A percentile compares a stretch with the other conserved stretches of the same genome.
These are phyloP conservation scores for Annulohypoxylon moriforme DNA, from an alignment of 495 filamentous ascomycete species.

Conservation along the genomic window DNA sequence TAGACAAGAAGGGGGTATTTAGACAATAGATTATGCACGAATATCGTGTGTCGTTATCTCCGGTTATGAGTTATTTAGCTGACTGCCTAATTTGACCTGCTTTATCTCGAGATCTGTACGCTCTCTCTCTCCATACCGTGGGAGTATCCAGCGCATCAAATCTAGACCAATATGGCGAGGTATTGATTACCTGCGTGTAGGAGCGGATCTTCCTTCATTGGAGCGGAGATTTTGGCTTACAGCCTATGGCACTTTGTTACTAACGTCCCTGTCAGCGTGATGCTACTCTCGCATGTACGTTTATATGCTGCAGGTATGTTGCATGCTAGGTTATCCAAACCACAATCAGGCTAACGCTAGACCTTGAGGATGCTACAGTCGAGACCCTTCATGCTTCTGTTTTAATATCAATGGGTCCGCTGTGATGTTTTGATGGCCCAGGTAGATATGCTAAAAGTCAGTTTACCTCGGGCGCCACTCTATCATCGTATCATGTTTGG, in stretches of 20 bases:
- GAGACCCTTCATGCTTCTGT: neutral
- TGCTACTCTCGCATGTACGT: neutral
- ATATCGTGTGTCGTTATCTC: neutral
- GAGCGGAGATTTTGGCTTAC: neutral
- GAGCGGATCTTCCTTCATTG: neutral
- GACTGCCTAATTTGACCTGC: conserved; percentile 9
- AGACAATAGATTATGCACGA: conserved; percentile 10
- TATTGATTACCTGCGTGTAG: neutral
- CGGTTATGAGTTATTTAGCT: conserved; percentile 3
- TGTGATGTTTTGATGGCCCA: neutral
- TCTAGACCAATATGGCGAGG: neutral
- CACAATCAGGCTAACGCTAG: neutral
- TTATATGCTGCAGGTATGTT: neutral
- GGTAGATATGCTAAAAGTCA: neutral
- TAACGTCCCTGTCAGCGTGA: conserved; percentile 5
- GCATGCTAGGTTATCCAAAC: conserved; percentile 1
- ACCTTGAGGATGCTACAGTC: neutral
- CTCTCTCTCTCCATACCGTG: neutral
- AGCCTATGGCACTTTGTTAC: neutral
- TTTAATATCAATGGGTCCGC: neutral
- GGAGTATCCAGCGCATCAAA: neutral
- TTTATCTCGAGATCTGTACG: neutral
- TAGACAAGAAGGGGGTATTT: neutral
- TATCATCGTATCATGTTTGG: conserved; percentile 1
- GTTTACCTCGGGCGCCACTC: neutral